phyloP scores from a whole-genome alignment of 225 moss, liverwort and hornwort genomes.

The Ulota crispa region DNA sequence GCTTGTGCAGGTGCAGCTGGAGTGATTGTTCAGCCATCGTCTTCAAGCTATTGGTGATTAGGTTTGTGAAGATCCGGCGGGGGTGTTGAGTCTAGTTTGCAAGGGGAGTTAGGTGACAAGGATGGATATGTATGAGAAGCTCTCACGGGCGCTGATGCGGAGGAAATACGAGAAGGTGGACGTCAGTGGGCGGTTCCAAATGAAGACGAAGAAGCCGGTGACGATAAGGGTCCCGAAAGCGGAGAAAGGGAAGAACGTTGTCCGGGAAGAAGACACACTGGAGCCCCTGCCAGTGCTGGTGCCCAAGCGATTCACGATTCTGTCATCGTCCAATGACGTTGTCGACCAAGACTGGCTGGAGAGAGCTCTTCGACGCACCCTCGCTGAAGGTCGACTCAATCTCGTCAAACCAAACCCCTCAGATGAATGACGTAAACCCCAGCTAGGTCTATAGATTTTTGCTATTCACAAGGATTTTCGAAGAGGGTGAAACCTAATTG shows the following conservation, averaged over 20 bases:
- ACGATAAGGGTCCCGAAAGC: neutral
- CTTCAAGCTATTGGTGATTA: neutral
- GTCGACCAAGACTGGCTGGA: constrained; percentile 49
- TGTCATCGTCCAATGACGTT: constrained; percentile 45
- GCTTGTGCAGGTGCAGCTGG: neutral
- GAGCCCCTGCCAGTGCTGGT: constrained; percentile 27
- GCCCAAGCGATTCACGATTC: constrained; percentile 28
- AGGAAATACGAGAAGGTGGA: constrained; percentile 42
- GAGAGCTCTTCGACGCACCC: constrained; percentile 27
- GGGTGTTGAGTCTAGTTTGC: neutral
- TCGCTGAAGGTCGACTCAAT: constrained; percentile 34
- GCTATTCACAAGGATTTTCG: neutral
- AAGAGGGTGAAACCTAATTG: neutral
- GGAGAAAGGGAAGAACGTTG: constrained; percentile 6
- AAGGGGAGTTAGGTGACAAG: neutral
- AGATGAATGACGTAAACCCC: neutral
- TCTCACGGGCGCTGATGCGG: constrained; percentile 37
- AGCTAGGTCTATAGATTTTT: neutral
- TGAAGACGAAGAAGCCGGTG: constrained; percentile 3
- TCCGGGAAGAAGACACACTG: neutral
- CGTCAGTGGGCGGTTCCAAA: constrained; percentile 2
- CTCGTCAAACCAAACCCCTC: neutral
- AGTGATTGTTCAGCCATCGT: neutral
- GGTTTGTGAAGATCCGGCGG: neutral
- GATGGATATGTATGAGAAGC: constrained; percentile 32